phyloP scores from a whole-genome alignment of 2,329 filamentous ascomycete species.

The Penicillium sp. region DNA sequence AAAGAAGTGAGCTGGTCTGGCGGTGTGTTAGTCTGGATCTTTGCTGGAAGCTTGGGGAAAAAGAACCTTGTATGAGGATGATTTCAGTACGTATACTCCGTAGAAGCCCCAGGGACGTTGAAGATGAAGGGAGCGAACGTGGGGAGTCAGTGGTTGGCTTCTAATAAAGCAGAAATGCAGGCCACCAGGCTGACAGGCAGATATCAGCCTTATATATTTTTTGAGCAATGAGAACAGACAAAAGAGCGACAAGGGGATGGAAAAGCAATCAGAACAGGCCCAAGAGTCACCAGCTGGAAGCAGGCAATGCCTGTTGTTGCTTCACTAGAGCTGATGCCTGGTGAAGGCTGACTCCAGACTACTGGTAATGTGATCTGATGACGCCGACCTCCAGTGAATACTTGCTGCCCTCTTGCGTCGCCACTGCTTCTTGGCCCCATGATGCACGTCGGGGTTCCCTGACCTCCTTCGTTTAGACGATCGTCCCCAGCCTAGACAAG shows the following conservation, averaged over 20 bases:
- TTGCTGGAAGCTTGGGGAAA: not conserved
- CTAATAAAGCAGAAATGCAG: not conserved
- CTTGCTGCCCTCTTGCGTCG: not conserved
- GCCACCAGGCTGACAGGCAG: not conserved
- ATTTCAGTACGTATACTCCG: not conserved
- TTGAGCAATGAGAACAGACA: not conserved
- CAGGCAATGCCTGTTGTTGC: not conserved
- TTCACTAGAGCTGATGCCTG: conserved; percentile 2
- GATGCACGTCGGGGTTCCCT: not conserved
- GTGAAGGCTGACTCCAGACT: conserved; percentile 2
- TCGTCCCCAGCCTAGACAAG: conserved; percentile 6
- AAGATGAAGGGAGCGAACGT: not conserved
- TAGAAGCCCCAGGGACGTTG: not conserved
- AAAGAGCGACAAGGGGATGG: not conserved
- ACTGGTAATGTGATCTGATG: not conserved
- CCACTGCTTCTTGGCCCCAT: conserved; percentile 2
- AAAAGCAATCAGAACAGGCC: not conserved
- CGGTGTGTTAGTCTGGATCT: conserved; percentile 13
- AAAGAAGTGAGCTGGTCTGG: conserved; percentile 7
- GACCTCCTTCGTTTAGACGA: not conserved
- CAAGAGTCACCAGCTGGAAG: not conserved
- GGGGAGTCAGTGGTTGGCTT: not conserved
- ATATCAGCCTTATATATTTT: not conserved
- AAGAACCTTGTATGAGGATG: not conserved
- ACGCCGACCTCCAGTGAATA: not conserved